A percentile compares a stretch with the other conserved stretches of the same genome.
phyloP scores from a whole-genome alignment of 1,284 basidiomycete genomes.

The Heterobasidion occidentale region DNA sequence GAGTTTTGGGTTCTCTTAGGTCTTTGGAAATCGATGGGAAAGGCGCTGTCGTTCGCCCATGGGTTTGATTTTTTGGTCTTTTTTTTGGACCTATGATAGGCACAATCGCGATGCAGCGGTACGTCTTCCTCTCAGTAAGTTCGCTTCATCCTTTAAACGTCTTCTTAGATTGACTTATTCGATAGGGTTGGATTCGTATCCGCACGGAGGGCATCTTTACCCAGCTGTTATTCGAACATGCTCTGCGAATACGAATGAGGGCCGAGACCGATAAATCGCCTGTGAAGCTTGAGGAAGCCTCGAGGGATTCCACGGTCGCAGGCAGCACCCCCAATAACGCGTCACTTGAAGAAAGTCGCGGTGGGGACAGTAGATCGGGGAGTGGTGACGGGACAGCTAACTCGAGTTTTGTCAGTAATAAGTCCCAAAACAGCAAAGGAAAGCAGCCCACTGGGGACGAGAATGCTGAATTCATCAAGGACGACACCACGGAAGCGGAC shows the following conservation, averaged over 20 bases:
- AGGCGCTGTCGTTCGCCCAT: conserved; percentile 32
- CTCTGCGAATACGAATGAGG: conserved; percentile 46
- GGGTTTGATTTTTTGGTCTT: conserved; percentile 58
- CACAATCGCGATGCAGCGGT: conserved; percentile 36
- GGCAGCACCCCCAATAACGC: conserved; percentile 19
- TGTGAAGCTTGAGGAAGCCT: conserved; percentile 4
- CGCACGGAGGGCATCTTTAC: conserved; percentile 43
- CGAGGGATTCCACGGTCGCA: conserved; percentile 3
- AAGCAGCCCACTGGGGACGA: conserved; percentile 6
- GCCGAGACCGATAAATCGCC: conserved; percentile 16
- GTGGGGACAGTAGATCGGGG: background rate
- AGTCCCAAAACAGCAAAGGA: conserved; percentile 9
- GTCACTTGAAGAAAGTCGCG: conserved; percentile 13
- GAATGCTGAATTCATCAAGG: conserved; percentile 1
- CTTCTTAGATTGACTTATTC: background rate
- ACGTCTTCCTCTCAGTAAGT: conserved; percentile 37
- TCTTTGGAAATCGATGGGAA: conserved; percentile 25
- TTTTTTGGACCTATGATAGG: conserved; percentile 48
- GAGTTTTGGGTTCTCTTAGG: conserved; percentile 26
- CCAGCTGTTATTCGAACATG: conserved; percentile 49
- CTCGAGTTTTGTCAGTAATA: conserved; percentile 6
- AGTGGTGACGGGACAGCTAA: conserved; percentile 9
- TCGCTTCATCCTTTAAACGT: background rate
- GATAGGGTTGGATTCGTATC: conserved; percentile 26
- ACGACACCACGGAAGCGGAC: conserved; percentile 18